Evolutionary conservation across 495 filamentous ascomycete species (phyloP).

Genomic region (Podospora didyma): DNA sequence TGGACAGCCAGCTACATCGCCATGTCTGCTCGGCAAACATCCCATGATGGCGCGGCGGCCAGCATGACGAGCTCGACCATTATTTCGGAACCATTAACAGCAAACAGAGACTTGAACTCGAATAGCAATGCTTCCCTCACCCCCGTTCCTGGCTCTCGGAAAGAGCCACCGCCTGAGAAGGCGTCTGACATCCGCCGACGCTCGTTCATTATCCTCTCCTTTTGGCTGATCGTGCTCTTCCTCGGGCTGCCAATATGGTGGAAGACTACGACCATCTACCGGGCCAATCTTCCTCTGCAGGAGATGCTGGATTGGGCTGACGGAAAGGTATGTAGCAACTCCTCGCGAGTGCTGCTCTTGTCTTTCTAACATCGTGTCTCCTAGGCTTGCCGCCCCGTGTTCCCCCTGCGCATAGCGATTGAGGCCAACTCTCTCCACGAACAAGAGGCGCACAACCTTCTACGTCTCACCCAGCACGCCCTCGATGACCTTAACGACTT

Average conservation of each 20-base stretch:
- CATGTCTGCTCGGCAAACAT: slow-evolving; percentile 26
- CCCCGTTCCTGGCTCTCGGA: slow-evolving; percentile 19
- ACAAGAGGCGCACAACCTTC: slow-evolving; percentile 68
- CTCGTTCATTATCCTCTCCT: slow-evolving; percentile 73
- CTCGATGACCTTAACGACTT: slow-evolving; percentile 90
- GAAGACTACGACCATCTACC: slow-evolving; percentile 92
- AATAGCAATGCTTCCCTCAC: background rate
- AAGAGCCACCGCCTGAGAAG: slow-evolving; percentile 70
- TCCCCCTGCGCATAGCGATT: slow-evolving; percentile 78
- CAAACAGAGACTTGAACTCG: background rate
- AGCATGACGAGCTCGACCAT: background rate
- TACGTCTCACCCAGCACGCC: slow-evolving; percentile 82
- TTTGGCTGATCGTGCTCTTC: slow-evolving; percentile 82
- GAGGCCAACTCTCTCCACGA: slow-evolving; percentile 64
- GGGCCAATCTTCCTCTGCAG: slow-evolving; percentile 75
- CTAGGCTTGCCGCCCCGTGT: slow-evolving; percentile 82
- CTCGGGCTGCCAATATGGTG: slow-evolving; percentile 95
- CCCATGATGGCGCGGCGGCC: slow-evolving; percentile 12
- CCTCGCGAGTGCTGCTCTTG: background rate
- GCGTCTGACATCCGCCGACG: slow-evolving; percentile 63
- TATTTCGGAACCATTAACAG: background rate
- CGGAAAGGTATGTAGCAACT: slow-evolving; percentile 62
- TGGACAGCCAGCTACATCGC: slow-evolving; percentile 9
- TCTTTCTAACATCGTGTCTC: background rate
- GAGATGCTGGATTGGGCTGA: slow-evolving; percentile 93